A percentile compares a stretch with the other conserved stretches of the same genome.
These are phyloP conservation scores for Arthrobotrys pseudoclavata DNA, from an alignment of 2,329 filamentous ascomycete genomes.

Conservation along the genomic window DNA sequence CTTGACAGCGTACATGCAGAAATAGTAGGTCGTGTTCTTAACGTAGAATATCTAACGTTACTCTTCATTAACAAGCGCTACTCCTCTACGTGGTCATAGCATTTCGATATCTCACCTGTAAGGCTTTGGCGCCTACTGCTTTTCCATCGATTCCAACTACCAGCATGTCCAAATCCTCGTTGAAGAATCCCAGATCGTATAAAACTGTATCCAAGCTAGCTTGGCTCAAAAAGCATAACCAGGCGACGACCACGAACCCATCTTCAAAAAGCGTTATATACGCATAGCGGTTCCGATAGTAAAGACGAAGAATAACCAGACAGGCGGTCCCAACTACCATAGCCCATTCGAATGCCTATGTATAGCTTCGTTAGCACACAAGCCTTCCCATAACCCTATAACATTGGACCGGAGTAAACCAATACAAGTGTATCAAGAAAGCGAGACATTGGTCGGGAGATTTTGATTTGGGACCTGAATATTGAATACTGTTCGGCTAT, in stretches of 20 bases:
- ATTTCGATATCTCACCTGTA: slow-evolving; percentile 33
- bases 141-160: slow-evolving; percentile 21
- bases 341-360: slow-evolving; percentile 57
- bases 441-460: slow-evolving; percentile 15
- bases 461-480: background rate
- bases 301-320: slow-evolving; percentile 45
- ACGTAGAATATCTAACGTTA: slow-evolving; percentile 41
- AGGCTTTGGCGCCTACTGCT: background rate
- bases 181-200: slow-evolving; percentile 38
- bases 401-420: background rate
- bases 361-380: slow-evolving; percentile 6
- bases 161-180: slow-evolving; percentile 11
- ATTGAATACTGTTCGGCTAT: background rate
- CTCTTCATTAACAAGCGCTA: background rate
- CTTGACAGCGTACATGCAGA: slow-evolving; percentile 53
- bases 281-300: slow-evolving; percentile 26
- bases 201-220: slow-evolving; percentile 34
- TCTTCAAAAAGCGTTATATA: slow-evolving; percentile 46
- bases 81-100: too few relatives aligned
- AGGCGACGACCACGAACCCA: slow-evolving; percentile 47
- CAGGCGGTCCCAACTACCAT: slow-evolving; percentile 40
- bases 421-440: slow-evolving; percentile 24
- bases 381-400: background rate
- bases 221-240: slow-evolving; percentile 47
- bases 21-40: slow-evolving; percentile 51